Evolutionary conservation across 345 rosid species (phyloP), one percentile per base, ranked within the genome.

Genomic region (Geranium rotundifolium): DNA sequence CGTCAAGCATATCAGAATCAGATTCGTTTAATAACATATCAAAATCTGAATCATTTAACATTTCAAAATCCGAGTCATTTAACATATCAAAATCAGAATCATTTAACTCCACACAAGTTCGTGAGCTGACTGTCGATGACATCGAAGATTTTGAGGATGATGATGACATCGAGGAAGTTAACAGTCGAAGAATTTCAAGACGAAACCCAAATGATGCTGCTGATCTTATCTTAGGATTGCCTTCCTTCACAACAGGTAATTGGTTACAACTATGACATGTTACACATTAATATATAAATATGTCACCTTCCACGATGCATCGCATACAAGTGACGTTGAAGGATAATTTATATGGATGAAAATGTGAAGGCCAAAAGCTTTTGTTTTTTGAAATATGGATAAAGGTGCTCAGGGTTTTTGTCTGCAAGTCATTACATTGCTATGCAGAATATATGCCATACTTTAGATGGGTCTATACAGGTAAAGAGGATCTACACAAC

Each of bases 91-190:
- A 79, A 64, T 84, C 95, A 34, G 96, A 80, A 20, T 93, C 97
- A 65, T 71, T 87, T 71, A 80, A 80, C 76, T 90, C 97, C 61
- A 63, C 79, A 17, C 82, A 59, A 70, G 90, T 64, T 60, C 86
- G 73, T 66, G 99, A 93, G 73, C 84, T 93, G 61, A 89, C 97
- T 63, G 95, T 93, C 61, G 99, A 93, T 80, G 99, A 93, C 76
- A 93, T 93, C 80, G 97, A 93, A 34, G 97, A 90, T 81, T 90
- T 89, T 79, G 95, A 87, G 69, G 91, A 85, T 34, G 96, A 87
- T 61, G 91, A 81, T 66, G 85, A 80, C 57, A 46, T 31, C 27
- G 95, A 83, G 56, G 91, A 82, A 75, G 80, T 85, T 72, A 69
- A 69, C 67, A 84, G 85, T 79, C 67, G 77, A 70, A 85, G 87